Base-by-base conservation (phyloP, 1,139 yeast genomes). In the Arxiozyma bovina region DNA sequence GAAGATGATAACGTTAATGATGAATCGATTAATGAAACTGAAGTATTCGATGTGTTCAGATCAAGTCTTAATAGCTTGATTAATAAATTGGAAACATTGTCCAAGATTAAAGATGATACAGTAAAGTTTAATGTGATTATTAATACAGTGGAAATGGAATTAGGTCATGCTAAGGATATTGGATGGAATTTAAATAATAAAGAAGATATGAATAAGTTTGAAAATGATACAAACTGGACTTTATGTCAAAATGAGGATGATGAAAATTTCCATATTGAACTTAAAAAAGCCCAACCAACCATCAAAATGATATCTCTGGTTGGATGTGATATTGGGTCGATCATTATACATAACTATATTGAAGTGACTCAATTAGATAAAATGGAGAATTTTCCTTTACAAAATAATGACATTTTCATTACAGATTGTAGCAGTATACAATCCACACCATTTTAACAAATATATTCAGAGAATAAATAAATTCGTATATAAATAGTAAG, bases 311-410 rank as follows among this genome's bases (percentile, higher is more conserved):
- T 60, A 1, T 56, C 71, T 4, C 45, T 68, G 27, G 60, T 63
- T 12, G 70, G 70, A n/a, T 67, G 69, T 51, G 69, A 66, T 53
- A 55, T 62, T 15, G 67, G 66, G 0, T 65, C 70, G 3, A 43
- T 67, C 11, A 58, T 65, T 9, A 63, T 68, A 23, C 62, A 63
- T 51, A 64, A 59, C 42, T 65, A 59, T 48, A 57, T 59, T 25
- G 70, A 68, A 51, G 54, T 57, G n/a, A 44, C 63, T 23, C 25
- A 49, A 46, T 15, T 46, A 38, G 22, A 34, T 34, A 46, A 43
- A 42, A 43, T 43, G 18, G 46, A 42, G 1, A 18, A 30, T 22
- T 34, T 22, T 4, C 42, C 42, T 34, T 30, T 34, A 43, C 43
- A 48, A 22, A 23, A 17, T 22, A 23, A 20, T 17, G 50, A 38